Conservation (phyloP, 352 stramenopile genomes). For the Phytopythium chamaehyphon region DNA sequence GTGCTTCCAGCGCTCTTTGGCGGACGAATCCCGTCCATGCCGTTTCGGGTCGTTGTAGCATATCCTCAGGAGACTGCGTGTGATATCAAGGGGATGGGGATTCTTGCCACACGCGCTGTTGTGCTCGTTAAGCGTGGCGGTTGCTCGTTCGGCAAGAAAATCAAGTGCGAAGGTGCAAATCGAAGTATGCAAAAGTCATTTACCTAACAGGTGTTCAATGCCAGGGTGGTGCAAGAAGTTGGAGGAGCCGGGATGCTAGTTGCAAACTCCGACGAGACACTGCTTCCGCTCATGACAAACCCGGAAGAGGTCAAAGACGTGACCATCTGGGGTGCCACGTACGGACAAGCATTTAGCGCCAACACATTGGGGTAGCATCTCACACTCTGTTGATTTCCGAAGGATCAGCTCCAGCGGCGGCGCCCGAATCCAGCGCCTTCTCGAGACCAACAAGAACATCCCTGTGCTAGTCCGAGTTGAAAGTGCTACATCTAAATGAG, state of each 20-base stretch:
- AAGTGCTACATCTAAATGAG: slow-evolving; percentile 36
- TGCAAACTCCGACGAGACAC: slow-evolving; percentile 57
- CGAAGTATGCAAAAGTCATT: not conserved
- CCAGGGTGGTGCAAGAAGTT: slow-evolving; percentile 43
- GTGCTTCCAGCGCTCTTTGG: slow-evolving; percentile 57
- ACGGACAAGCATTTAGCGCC: slow-evolving; percentile 1
- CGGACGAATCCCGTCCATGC: slow-evolving; percentile 34
- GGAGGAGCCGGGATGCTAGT: slow-evolving; percentile 58
- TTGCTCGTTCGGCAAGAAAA: slow-evolving; percentile 62
- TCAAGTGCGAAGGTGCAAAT: slow-evolving; percentile 46
- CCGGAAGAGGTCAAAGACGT: slow-evolving; percentile 44
- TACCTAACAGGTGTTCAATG: too few relatives aligned
- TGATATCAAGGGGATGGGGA: slow-evolving; percentile 50
- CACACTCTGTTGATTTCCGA: not conserved
- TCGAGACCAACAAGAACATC: slow-evolving; percentile 28
- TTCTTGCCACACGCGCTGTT: slow-evolving; percentile 49
- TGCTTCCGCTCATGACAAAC: slow-evolving; percentile 63
- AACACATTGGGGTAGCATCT: not conserved
- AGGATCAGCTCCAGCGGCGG: slow-evolving; percentile 3
- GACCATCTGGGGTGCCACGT: slow-evolving; percentile 62
- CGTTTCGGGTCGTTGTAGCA: slow-evolving; percentile 51
- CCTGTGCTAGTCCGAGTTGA: slow-evolving; percentile 48
- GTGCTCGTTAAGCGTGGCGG: slow-evolving; percentile 65
- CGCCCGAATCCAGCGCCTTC: not conserved
- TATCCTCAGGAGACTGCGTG: slow-evolving; percentile 73